Conservation (phyloP, 2,329 filamentous ascomycete species). For the Hymenoscyphus scutula region DNA sequence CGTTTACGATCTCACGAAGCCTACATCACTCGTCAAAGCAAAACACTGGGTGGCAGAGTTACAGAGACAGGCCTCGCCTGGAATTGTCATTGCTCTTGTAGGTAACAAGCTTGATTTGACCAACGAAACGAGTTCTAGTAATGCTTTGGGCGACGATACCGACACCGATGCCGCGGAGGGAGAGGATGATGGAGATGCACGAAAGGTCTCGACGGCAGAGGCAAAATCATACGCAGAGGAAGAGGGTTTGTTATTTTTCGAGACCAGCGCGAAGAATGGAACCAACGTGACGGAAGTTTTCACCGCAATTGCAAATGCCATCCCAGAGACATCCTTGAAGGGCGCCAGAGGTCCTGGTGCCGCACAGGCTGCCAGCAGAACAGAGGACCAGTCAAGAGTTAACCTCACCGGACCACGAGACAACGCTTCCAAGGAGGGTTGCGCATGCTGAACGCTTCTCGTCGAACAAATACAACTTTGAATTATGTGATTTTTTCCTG, state of each 20-base stretch:
- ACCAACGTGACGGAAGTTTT: conserved; percentile 95
- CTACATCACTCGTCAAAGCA: conserved; percentile 90
- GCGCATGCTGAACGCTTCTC: conserved; percentile 65
- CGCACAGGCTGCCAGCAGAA: conserved; percentile 51
- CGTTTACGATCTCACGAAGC: conserved; percentile 97
- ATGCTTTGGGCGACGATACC: conserved; percentile 48
- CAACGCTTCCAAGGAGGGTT: conserved; percentile 80
- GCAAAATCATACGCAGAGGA: conserved; percentile 93
- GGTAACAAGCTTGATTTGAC: conserved; percentile 96
- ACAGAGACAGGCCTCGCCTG: conserved; percentile 90
- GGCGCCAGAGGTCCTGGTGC: conserved; percentile 71
- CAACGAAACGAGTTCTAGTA: conserved; percentile 52
- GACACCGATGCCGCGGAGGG: conserved; percentile 47
- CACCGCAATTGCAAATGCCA: conserved; percentile 95
- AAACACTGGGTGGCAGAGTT: conserved; percentile 99
- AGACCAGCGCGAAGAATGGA: conserved; percentile 96
- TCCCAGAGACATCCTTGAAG: conserved; percentile 95
- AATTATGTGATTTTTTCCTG: conserved; percentile 12
- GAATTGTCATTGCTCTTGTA: conserved; percentile 94
- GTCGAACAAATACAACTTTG: conserved; percentile 15
- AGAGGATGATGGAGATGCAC: conserved; percentile 68
- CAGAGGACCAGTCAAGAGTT: conserved; percentile 71
- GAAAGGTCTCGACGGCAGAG: conserved; percentile 88
- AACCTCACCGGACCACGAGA: conserved; percentile 75
- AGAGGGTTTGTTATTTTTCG: conserved; percentile 91